Percentiles rank a stretch among this genome's conserved stretches.
Conservation (phyloP, 345 rosid species). For the Rhodamnia rubescens region DNA sequence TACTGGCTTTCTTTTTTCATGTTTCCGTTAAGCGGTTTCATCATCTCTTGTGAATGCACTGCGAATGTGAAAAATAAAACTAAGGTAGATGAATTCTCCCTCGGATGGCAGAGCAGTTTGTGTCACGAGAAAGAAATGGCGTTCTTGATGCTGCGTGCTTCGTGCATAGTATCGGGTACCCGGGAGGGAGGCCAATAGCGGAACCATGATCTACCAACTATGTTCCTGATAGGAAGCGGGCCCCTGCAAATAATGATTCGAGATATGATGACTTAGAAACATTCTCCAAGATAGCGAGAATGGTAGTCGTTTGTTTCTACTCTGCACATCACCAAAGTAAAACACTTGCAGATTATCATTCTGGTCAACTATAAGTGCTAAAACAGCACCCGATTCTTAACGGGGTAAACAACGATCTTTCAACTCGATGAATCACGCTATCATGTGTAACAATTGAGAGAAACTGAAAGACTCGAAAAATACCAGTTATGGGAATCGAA, state of each 20-base stretch:
- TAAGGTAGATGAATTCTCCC: neutral
- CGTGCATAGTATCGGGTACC: neutral
- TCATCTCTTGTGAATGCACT: neutral
- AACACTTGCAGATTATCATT: neutral
- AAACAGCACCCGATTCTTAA: neutral
- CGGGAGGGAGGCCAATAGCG: conserved; percentile 33
- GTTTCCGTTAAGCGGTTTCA: neutral
- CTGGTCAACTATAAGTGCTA: neutral
- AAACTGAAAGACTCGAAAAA: neutral
- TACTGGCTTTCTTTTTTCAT: neutral
- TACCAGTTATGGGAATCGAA: conserved; percentile 91
- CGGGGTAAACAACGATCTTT: neutral
- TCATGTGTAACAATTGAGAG: neutral
- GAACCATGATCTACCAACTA: conserved; percentile 27
- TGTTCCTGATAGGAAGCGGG: conserved; percentile 27
- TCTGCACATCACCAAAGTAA: neutral
- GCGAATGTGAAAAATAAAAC: neutral
- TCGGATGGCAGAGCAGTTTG: neutral
- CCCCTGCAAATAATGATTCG: conserved; percentile 14
- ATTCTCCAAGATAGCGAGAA: neutral
- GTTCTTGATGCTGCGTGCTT: neutral
- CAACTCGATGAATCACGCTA: neutral
- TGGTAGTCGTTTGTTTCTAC: neutral
- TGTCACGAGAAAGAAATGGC: conserved; percentile 38
- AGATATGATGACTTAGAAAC: neutral